Percentiles rank a stretch among this genome's conserved stretches.
Conservation (phyloP, 148 eudicot species). For the Gaultheria prostrata region DNA sequence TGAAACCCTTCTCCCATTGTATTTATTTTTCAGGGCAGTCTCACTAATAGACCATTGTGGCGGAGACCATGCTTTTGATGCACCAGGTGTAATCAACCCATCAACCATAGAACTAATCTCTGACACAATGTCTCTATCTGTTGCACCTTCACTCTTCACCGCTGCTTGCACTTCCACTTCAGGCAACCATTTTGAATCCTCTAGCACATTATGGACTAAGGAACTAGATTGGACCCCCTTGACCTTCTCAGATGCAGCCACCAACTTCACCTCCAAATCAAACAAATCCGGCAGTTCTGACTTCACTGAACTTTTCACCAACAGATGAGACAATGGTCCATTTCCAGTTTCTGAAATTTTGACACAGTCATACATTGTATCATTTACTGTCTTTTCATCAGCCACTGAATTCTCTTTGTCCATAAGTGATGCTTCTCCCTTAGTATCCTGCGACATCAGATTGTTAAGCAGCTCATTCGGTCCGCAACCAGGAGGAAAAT, state of each 20-base stretch:
- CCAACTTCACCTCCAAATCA: slow-evolving; percentile 16
- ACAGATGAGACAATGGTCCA: slow-evolving; percentile 17
- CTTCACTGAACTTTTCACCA: slow-evolving; percentile 13
- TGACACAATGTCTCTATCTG: slow-evolving; percentile 1
- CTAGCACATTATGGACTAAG: background rate
- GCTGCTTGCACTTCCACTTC: background rate
- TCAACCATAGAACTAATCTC: slow-evolving; percentile 13
- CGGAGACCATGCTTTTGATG: slow-evolving; percentile 13
- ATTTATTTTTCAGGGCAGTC: slow-evolving; percentile 21
- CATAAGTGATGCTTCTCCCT: slow-evolving; percentile 2
- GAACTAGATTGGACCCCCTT: slow-evolving; percentile 4
- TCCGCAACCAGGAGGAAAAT: slow-evolving; percentile 81
- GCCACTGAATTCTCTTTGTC: slow-evolving; percentile 4
- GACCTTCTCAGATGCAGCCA: slow-evolving; percentile 7
- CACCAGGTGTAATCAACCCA: slow-evolving; percentile 18
- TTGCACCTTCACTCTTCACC: slow-evolving; percentile 5
- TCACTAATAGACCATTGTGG: slow-evolving; percentile 17
- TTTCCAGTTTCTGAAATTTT: slow-evolving; percentile 18
- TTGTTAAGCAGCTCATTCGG: slow-evolving; percentile 24
- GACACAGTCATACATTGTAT: slow-evolving; percentile 21
- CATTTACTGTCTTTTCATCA: slow-evolving; percentile 13
- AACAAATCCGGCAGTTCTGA: slow-evolving; percentile 13
- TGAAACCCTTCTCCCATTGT: slow-evolving; percentile 51
- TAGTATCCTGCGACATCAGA: slow-evolving; percentile 14
- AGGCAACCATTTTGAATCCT: slow-evolving; percentile 10